phyloP scores from a whole-genome alignment of 2,329 filamentous ascomycete genomes.

The Thelonectria rubi region DNA sequence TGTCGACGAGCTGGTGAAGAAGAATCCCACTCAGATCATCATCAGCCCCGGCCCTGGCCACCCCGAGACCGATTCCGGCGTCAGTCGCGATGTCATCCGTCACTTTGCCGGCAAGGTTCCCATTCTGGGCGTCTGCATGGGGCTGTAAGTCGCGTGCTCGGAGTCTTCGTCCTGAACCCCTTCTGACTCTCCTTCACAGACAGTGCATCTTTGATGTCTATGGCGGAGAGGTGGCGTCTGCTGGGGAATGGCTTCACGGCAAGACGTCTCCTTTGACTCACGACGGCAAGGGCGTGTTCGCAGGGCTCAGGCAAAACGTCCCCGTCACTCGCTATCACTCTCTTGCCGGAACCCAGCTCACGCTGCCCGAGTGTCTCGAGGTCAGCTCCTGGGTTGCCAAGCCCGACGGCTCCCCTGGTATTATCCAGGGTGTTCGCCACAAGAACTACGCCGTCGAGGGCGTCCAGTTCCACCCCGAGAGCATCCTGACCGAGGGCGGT shows the following conservation, averaged over 20 bases:
- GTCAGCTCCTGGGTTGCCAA: slow-evolving; percentile 88
- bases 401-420: slow-evolving; percentile 78
- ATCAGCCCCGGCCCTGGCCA: slow-evolving; percentile 96
- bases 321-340: slow-evolving; percentile 97
- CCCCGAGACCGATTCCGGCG: slow-evolving; percentile 87
- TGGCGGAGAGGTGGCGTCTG: slow-evolving; percentile 89
- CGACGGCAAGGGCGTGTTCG: slow-evolving; percentile 91
- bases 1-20: slow-evolving; percentile 81
- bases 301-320: slow-evolving; percentile 79
- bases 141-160: slow-evolving; percentile 66
- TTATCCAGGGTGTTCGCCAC: slow-evolving; percentile 97
- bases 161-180: background rate
- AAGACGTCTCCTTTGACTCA: slow-evolving; percentile 94
- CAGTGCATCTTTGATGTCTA: slow-evolving; percentile 97
- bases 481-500: slow-evolving; percentile 90
- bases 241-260: slow-evolving; percentile 95
- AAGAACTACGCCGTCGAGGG: slow-evolving; percentile 92
- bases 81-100: slow-evolving; percentile 90
- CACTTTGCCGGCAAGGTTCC: slow-evolving; percentile 95
- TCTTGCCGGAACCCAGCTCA: slow-evolving; percentile 88
- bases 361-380: slow-evolving; percentile 85
- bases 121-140: slow-evolving; percentile 98
- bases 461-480: slow-evolving; percentile 98
- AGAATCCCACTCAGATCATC: slow-evolving; percentile 91
- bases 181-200: slow-evolving; percentile 51